These are phyloP conservation scores for Elongisporangium senticosum DNA, from an alignment of 352 stramenopile genomes.

Conservation along the genomic window DNA sequence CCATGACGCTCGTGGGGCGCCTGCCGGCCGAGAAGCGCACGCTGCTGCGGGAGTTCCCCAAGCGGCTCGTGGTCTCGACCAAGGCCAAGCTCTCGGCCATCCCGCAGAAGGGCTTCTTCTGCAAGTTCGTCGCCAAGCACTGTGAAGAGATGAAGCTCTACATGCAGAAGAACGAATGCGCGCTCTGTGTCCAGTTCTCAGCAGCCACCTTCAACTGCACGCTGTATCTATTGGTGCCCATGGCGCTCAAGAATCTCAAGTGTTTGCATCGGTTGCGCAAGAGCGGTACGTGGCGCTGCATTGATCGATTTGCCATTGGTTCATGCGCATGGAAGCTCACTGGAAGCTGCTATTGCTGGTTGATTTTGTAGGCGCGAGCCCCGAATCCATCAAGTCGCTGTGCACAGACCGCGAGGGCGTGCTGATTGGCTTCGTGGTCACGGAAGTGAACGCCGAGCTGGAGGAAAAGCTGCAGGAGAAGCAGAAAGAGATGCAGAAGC, in stretches of 20 bases:
- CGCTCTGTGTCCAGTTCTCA: slow-evolving; percentile 77
- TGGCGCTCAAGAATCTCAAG: slow-evolving; percentile 57
- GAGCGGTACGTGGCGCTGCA: slow-evolving; percentile 44
- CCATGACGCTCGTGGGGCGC: slow-evolving; percentile 63
- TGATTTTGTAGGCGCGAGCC: slow-evolving; percentile 48
- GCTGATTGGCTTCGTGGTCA: slow-evolving; percentile 83
- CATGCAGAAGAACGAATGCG: slow-evolving; percentile 84
- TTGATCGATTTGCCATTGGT: neutral
- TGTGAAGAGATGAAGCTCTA: slow-evolving; percentile 83
- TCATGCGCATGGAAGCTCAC: neutral
- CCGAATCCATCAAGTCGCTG: slow-evolving; percentile 80
- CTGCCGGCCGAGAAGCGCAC: slow-evolving; percentile 77
- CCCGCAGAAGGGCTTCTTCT: slow-evolving; percentile 85
- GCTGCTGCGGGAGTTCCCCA: slow-evolving; percentile 71
- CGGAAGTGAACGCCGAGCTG: slow-evolving; percentile 82
- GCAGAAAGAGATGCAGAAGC: slow-evolving; percentile 78
- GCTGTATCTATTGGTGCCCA: slow-evolving; percentile 73
- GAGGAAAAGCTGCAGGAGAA: slow-evolving; percentile 71
- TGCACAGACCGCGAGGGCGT: slow-evolving; percentile 80
- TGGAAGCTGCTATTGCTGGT: slow-evolving; percentile 2
- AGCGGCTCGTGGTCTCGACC: slow-evolving; percentile 65
- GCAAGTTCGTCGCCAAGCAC: slow-evolving; percentile 86
- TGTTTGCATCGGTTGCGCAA: slow-evolving; percentile 79
- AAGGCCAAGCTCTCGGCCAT: slow-evolving; percentile 76
- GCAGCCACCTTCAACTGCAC: slow-evolving; percentile 83